phyloP scores from a whole-genome alignment of 495 filamentous ascomycete genomes.

The Pyrenopolyporus hunteri region DNA sequence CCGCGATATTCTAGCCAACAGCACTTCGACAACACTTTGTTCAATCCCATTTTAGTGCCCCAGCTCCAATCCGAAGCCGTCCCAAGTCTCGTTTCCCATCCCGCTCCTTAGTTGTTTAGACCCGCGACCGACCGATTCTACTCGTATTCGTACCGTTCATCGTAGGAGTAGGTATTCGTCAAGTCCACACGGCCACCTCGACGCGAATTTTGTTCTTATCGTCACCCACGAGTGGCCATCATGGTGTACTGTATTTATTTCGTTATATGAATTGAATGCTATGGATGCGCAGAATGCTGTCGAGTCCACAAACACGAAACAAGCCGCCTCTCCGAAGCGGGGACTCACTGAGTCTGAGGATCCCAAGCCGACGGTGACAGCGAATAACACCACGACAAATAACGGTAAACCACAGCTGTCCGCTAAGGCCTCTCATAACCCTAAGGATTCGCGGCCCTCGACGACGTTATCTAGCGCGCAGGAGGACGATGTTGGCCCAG shows the following conservation, averaged over 20 bases:
- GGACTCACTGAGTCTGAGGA: slow-evolving; percentile 50
- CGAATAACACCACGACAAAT: slow-evolving; percentile 32
- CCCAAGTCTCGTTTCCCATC: slow-evolving; percentile 4
- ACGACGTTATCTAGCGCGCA: slow-evolving; percentile 30
- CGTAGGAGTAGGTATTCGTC: slow-evolving; percentile 30
- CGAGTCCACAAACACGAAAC: slow-evolving; percentile 62
- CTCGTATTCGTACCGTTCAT: slow-evolving; percentile 22
- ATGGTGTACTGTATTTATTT: slow-evolving; percentile 57
- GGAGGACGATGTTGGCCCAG: slow-evolving; percentile 52
- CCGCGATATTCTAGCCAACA: slow-evolving; percentile 34
- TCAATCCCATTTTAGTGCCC: slow-evolving; percentile 7
- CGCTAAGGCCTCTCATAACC: slow-evolving; percentile 17
- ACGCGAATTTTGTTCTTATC: slow-evolving; percentile 28
- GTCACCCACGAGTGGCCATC: slow-evolving; percentile 54
- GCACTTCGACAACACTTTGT: slow-evolving; percentile 5
- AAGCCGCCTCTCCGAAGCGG: slow-evolving; percentile 57
- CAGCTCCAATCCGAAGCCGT: slow-evolving; percentile 1
- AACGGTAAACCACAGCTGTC: slow-evolving; percentile 24
- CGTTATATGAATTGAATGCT: slow-evolving; percentile 59
- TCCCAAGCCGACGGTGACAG: slow-evolving; percentile 47
- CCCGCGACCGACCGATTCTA: slow-evolving; percentile 36
- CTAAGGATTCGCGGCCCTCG: slow-evolving; percentile 24
- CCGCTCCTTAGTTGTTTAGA: slow-evolving; percentile 24
- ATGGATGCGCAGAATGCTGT: slow-evolving; percentile 66
- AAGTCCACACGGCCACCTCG: slow-evolving; percentile 17